Conservation (phyloP, 192 early-diverging fungal species). For the Rhizophlyctis rosea region DNA sequence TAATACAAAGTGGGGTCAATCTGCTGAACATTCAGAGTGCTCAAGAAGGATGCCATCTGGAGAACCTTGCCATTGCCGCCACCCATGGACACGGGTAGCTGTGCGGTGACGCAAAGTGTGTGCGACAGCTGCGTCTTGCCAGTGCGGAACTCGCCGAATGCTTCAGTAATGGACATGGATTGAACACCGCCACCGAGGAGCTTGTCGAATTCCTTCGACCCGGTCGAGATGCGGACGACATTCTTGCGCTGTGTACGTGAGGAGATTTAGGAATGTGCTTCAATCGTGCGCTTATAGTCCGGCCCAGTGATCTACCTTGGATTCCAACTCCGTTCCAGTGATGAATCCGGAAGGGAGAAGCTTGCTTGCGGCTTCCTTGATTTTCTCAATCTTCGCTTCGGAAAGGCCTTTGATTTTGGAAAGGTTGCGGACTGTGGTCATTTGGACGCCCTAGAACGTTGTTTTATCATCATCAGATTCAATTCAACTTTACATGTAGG, state of each 20-base stretch:
- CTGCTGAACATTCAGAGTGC: no score
- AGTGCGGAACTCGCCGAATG: conserved; percentile 83
- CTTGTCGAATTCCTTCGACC: conserved; percentile 72
- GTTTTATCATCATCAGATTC: background rate
- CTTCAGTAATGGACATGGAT: conserved; percentile 80
- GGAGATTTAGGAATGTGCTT: background rate
- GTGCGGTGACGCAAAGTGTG: conserved; percentile 72
- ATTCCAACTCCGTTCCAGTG: conserved; percentile 43
- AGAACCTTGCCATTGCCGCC: conserved; percentile 72
- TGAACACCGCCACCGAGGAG: conserved; percentile 80
- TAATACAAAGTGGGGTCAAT: conserved; percentile 11
- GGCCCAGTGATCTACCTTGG: background rate
- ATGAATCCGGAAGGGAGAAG: conserved; percentile 62
- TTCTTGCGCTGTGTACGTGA: conserved; percentile 49
- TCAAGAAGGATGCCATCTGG: no score
- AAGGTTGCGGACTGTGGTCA: conserved; percentile 64
- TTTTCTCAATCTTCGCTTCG: conserved; percentile 82
- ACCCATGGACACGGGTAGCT: conserved; percentile 68
- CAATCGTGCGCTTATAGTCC: background rate
- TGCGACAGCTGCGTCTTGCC: conserved; percentile 83
- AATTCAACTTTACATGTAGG: background rate
- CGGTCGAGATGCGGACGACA: conserved; percentile 70
- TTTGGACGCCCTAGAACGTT: conserved; percentile 61
- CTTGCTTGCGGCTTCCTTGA: conserved; percentile 76
- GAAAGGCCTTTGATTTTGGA: conserved; percentile 77